Conservation (phyloP, 805 yeast species). For the Clavispora fructus region DNA sequence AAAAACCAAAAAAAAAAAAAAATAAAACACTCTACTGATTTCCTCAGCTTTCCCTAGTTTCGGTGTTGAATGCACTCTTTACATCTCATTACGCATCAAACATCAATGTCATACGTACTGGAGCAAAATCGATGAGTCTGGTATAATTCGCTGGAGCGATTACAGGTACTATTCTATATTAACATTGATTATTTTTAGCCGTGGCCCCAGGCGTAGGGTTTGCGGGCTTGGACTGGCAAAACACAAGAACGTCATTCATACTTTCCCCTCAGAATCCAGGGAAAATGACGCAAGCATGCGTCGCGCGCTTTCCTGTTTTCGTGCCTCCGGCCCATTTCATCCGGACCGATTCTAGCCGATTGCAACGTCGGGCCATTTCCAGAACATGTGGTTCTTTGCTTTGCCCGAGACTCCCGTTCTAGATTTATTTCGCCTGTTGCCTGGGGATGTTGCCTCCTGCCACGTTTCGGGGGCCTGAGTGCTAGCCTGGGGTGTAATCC, state of each 20-base stretch:
- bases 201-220: background rate
- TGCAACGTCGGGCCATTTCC: no score
- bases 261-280: background rate
- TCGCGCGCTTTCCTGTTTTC: background rate
- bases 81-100: background rate
- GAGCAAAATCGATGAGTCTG: background rate
- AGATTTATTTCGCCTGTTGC: no score
- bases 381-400: no score
- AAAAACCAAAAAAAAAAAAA: background rate
- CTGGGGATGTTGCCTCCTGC: no score
- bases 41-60: background rate
- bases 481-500: no score
- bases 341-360: background rate
- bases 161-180: background rate
- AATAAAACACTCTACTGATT: background rate
- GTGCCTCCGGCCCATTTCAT: background rate
- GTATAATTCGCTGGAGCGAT: background rate
- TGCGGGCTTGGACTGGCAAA: no score
- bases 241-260: background rate
- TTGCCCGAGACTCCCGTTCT: no score
- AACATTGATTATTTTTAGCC: background rate
- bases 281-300: background rate
- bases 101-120: background rate
- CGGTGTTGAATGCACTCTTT: background rate
- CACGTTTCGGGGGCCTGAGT: no score